Base-by-base conservation (phyloP, 768 basidiomycete species). In the Lepiota venenata region DNA sequence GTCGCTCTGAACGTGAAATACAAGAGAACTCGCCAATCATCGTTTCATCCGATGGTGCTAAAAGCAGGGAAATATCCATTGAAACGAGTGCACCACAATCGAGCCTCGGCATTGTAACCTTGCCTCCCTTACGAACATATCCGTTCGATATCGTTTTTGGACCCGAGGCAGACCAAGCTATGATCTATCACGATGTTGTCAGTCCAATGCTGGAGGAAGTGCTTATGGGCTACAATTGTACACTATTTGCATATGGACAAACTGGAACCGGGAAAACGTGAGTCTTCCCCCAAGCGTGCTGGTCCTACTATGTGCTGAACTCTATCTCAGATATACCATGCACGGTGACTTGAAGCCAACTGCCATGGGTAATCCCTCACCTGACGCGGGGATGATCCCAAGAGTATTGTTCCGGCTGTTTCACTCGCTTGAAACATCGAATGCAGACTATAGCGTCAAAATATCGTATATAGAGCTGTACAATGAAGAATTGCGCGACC, bases 191-290 rank as follows among this genome's bases (percentile, higher is more conserved):
- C 52, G 89, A 97, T 49, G 96, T 98, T 38, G 96, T 98, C 39
- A 81, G 81, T 58, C 93, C 93, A 0, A 90, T 98, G 81, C 75
- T 99, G 47, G 85, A 92, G 44, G 91, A 99, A 66, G 95, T 98
- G n/a, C 71, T 98, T 37, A 76, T 81, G 68, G 97, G 97, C 4
- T 99, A 97, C 75, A 98, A 98, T 65, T 98, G 96, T 66, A 96
- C 93, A 0, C 75, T 99, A 18, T 98, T 98, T 70, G 95, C 95
- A 3, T 99, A 99, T 66, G 97, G 97, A 1, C 97, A 98, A 69
- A 98, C 97, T 0, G 97, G 97, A 0, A 98, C 97, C 0, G 97
- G 97, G 18, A 99, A 99, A 74, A 98, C 97, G 93, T 97, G 67
- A 62, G 91, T 75, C 3, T 14, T 20, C 35, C 8, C 41, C n/a